Evolutionary conservation across 805 yeast species (phyloP).

Genomic region (Starmerella geochares): DNA sequence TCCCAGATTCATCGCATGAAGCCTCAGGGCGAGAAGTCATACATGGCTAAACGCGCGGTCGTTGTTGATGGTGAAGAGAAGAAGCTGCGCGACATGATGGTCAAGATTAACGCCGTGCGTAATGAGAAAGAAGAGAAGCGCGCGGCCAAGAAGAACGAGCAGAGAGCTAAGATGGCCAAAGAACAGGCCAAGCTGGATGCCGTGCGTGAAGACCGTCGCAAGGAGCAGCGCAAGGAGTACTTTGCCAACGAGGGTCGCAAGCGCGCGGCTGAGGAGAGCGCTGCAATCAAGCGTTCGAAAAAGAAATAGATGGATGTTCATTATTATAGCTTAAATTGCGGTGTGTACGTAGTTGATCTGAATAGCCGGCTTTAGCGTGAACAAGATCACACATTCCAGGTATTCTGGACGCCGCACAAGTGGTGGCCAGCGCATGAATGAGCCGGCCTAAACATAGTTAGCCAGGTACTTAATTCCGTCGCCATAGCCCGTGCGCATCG

Average conservation of each 20-base stretch:
- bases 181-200: slow-evolving; percentile 67
- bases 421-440: too few relatives aligned
- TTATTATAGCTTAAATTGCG: neutral
- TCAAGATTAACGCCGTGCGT: slow-evolving; percentile 72
- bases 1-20: slow-evolving; percentile 84
- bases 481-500: slow-evolving; percentile 97
- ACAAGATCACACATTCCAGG: too few relatives aligned
- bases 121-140: slow-evolving; percentile 77
- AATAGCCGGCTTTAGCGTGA: neutral
- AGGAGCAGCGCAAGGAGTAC: slow-evolving; percentile 76
- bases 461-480: slow-evolving; percentile 98
- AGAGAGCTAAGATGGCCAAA: slow-evolving; percentile 65
- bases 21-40: slow-evolving; percentile 68
- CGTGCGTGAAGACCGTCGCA: slow-evolving; percentile 59
- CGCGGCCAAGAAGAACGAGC: slow-evolving; percentile 58
- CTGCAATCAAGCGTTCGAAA: slow-evolving; percentile 15
- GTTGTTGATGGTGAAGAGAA: slow-evolving; percentile 86
- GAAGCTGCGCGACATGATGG: slow-evolving; percentile 82
- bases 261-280: slow-evolving; percentile 22
- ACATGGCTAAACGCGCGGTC: slow-evolving; percentile 84
- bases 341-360: neutral
- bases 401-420: too few relatives aligned
- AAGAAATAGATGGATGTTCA: neutral
- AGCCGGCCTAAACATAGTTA: slow-evolving; percentile 73
- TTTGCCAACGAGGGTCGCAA: slow-evolving; percentile 39